These are phyloP conservation scores for Boletus vermiculosoides DNA, from an alignment of 768 basidiomycete species.

Conservation along the genomic window DNA sequence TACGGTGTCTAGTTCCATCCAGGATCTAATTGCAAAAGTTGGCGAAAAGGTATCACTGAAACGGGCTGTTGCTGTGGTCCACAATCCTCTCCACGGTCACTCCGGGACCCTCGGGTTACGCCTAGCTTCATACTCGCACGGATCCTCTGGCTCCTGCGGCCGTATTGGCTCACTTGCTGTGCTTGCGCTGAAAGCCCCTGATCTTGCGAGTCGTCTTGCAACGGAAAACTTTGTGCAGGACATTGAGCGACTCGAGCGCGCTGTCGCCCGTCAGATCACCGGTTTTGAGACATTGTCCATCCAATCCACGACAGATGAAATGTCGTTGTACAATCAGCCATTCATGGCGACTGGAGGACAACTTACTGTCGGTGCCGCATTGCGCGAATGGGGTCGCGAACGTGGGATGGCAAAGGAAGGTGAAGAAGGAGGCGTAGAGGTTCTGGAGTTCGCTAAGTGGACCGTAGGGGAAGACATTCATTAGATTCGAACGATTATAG, in stretches of 20 bases:
- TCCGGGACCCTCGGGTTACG: constrained; percentile 41
- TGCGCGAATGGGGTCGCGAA: constrained; percentile 55
- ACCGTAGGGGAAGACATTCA: constrained; percentile 48
- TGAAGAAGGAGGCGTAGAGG: constrained; percentile 34
- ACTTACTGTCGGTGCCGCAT: constrained; percentile 30
- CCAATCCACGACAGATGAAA: constrained; percentile 40
- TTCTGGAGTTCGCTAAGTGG: constrained; percentile 63
- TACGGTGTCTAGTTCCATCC: constrained; percentile 64
- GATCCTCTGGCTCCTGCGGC: constrained; percentile 51
- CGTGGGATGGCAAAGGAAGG: constrained; percentile 41
- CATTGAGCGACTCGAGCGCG: constrained; percentile 62
- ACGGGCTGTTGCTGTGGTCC: constrained; percentile 49
- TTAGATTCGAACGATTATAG: not conserved
- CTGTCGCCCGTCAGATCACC: constrained; percentile 80
- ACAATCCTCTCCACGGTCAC: constrained; percentile 38
- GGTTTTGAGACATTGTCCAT: constrained; percentile 73
- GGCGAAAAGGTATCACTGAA: constrained; percentile 77
- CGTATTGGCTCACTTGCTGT: constrained; percentile 60
- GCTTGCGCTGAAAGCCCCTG: constrained; percentile 49
- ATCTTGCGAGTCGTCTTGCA: constrained; percentile 43
- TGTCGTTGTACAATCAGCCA: constrained; percentile 66
- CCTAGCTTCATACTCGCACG: constrained; percentile 61
- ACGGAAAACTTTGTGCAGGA: constrained; percentile 54
- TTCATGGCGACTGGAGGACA: constrained; percentile 74
- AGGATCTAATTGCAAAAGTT: constrained; percentile 68